Percentiles rank a stretch among this genome's conserved stretches.
phyloP scores from a whole-genome alignment of 805 yeast species.

The Metschnikowia matae region DNA sequence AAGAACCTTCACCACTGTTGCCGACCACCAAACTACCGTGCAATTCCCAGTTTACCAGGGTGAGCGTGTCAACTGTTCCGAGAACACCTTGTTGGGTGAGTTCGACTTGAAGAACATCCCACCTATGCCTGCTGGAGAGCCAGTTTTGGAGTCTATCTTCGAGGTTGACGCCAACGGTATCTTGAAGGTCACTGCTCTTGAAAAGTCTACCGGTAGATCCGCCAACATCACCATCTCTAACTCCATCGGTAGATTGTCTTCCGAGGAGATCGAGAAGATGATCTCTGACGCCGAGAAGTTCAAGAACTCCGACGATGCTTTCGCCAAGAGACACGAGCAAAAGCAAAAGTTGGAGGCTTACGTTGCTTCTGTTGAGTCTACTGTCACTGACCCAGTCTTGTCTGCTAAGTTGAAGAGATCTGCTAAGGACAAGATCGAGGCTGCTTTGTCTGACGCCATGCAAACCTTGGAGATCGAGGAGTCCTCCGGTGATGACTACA shows the following conservation, averaged over 20 bases:
- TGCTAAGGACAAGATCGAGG: slow-evolving; percentile 95
- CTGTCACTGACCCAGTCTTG: slow-evolving; percentile 97
- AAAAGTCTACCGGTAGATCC: slow-evolving; percentile 47
- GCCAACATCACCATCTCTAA: slow-evolving; percentile 49
- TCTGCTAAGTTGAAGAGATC: slow-evolving; percentile 95
- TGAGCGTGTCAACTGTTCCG: slow-evolving; percentile 50
- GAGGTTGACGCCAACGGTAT: slow-evolving; percentile 50
- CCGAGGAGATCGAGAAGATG: slow-evolving; percentile 48
- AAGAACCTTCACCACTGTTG: slow-evolving; percentile 50
- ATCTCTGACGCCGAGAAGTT: slow-evolving; percentile 50
- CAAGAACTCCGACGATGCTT: slow-evolving; percentile 98
- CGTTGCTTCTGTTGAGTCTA: slow-evolving; percentile 80
- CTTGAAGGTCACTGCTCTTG: slow-evolving; percentile 48
- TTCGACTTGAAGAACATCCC: slow-evolving; percentile 49
- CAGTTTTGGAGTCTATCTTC: slow-evolving; percentile 47
- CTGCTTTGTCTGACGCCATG: slow-evolving; percentile 96
- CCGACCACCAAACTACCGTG: slow-evolving; percentile 48
- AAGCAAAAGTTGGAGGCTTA: slow-evolving; percentile 98
- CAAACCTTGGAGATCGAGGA: slow-evolving; percentile 97
- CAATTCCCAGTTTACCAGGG: slow-evolving; percentile 51
- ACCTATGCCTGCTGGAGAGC: slow-evolving; percentile 50
- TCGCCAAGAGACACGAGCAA: slow-evolving; percentile 99
- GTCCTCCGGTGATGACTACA: slow-evolving; percentile 91
- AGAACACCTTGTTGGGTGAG: slow-evolving; percentile 49
- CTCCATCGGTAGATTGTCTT: slow-evolving; percentile 48